Evolutionary conservation across 129 eudicot species (phyloP), one percentile per base, ranked within the genome.

Genomic region (Flaveria brownii): DNA sequence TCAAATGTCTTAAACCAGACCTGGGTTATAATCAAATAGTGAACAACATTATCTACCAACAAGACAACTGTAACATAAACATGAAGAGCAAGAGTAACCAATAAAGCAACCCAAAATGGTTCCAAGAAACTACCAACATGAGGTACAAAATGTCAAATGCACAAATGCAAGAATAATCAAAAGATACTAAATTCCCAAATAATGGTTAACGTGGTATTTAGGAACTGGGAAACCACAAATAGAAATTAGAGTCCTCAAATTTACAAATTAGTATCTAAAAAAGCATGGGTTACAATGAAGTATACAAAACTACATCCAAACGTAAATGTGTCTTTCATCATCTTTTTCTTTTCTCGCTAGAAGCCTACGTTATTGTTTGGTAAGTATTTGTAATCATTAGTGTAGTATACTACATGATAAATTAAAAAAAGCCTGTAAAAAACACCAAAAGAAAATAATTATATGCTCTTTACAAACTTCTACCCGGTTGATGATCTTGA

Each of bases 1-100:
- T 90, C 87, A 90, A 43, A 26, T 90, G 92, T 51, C 69, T 83
- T 70, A 93, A 78, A 68, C 96, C 97, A 84, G 91, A 86, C 91
- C 96, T 93, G 85, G 56, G 78, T 36, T 18, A 83, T 36, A 59
- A 20, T 63, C 54, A 59, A 20, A 49, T 4, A 4, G 16, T 49
- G 22, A 64, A 36, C 18, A 61, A 25, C 8, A 71, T 63, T 75
- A 63, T 18, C 46, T 5, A 15, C 22, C 14, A 63, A 63, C 11
- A 30, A 14, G 23, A 63, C 46, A 63, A 33, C 69, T 63, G 46
- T 63, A 30, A 14, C 69, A 28, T 13, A 62, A 62, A 62, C 45
- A 62, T 30, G 1, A 13, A 62, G 10, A 25, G 66, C 39, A 60
- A 10, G 39, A 25, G 39, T 20, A 3, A 57, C 63, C 0, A 57